Percentiles rank a stretch among this genome's conserved stretches.
Conservation (phyloP, 75 land plant species). For the Pseudotsuga menziesii region DNA sequence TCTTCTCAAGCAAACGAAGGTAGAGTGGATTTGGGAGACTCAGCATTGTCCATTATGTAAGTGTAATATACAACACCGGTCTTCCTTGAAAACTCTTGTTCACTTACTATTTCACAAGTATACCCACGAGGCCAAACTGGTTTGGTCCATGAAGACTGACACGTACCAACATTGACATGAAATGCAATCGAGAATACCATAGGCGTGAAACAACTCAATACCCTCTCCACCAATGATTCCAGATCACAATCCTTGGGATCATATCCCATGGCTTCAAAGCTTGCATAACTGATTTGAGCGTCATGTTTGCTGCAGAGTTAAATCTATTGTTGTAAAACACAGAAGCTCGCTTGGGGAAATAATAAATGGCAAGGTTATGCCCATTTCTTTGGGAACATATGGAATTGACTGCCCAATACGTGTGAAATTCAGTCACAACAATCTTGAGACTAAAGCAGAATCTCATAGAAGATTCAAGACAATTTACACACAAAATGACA, state of each 20-base stretch:
- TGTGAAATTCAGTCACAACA: too few species aligned
- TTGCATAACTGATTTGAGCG: constrained; percentile 70
- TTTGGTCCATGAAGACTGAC: constrained; percentile 13
- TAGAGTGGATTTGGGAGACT: neutral
- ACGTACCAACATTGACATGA: constrained; percentile 22
- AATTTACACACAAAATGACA: too few species aligned
- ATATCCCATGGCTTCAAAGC: constrained; percentile 77
- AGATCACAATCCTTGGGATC: constrained; percentile 26
- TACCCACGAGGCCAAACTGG: constrained; percentile 25
- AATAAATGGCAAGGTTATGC: too few species aligned
- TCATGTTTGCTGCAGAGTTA: constrained; percentile 52
- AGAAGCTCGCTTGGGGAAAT: constrained; percentile 43
- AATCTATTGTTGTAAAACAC: constrained; percentile 42
- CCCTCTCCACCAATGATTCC: constrained; percentile 39
- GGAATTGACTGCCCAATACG: too few species aligned
- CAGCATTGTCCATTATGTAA: constrained; percentile 15
- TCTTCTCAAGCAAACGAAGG: constrained; percentile 1
- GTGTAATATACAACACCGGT: constrained; percentile 43
- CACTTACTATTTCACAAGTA: constrained; percentile 20
- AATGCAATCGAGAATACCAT: constrained; percentile 51
- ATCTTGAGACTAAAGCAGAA: too few species aligned
- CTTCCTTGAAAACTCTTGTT: constrained; percentile 38
- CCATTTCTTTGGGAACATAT: too few species aligned
- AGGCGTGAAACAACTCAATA: constrained; percentile 58
- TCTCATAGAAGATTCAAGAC: too few species aligned